Evolutionary conservation across 2,329 filamentous ascomycete genomes (phyloP), one percentile per base, ranked within the genome.

Genomic region (Calonectria montana): DNA sequence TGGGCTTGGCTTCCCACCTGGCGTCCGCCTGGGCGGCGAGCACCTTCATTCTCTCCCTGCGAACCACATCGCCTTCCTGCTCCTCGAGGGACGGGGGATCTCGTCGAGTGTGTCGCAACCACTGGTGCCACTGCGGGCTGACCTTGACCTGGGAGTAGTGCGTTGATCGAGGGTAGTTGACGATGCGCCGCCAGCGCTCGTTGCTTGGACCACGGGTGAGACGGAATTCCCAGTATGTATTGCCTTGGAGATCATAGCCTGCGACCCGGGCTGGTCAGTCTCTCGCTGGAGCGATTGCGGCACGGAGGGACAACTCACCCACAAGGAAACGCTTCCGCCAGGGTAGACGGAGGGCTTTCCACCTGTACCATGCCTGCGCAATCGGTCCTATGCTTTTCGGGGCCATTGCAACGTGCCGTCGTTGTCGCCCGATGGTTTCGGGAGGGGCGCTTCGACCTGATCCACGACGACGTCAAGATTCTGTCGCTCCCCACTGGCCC

Each of bases 191-290:
- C 87, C 88, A 89, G 75, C 89, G 88, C 61, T 85, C 82, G 68
- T 73, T 73, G 31, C 74, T 76, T 68, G 81, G 77, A 71, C 83
- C 82, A 67, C 86, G 85, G 8, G 83, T 77, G 75, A 91, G 88
- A 70, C 87, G 87, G 83, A 93, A 92, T 78, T 92, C 90, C 91
- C 91, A 93, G 84, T 89, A 93, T 4, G 91, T 92, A 83, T 93
- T 93, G 67, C 91, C 91, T 27, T 89, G 79, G 70, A 93, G 89
- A 79, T 93, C 91, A 77, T 88, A 86, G 75, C 91, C 91, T 93
- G 35, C 35, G 53, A 37, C 18, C 21, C 31, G 4, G 50, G n/a
- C 9, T 21, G 23, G 48, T 31, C 12, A 35, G 29, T 21, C 35
- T 5, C 21, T 23, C 16, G 50, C 29, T 57, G 50, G 61, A 59